A percentile compares a stretch with the other conserved stretches of the same genome.
phyloP scores from a whole-genome alignment of 2,329 filamentous ascomycete species.

The Monilinia fructigena region DNA sequence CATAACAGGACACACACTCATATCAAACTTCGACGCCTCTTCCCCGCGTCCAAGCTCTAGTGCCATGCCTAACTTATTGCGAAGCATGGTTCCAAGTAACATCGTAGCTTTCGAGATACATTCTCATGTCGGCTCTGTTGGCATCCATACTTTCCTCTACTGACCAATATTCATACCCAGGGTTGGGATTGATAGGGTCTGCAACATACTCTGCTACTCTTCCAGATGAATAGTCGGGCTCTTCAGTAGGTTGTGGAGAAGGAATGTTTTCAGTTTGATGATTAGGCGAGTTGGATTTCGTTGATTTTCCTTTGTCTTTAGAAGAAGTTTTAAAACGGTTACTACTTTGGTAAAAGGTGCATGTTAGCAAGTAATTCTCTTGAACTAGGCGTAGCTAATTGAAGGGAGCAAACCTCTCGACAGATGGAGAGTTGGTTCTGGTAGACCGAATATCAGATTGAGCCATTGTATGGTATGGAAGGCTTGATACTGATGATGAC shows the following conservation, averaged over 20 bases:
- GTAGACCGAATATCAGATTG: slow-evolving; percentile 15
- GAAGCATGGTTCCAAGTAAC: slow-evolving; percentile 6
- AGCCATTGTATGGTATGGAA: slow-evolving; percentile 1
- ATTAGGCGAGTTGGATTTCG: slow-evolving; percentile 8
- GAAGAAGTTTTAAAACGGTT: not conserved
- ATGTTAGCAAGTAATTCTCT: not conserved
- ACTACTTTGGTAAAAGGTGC: too few relatives aligned
- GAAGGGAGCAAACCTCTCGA: slow-evolving; percentile 2
- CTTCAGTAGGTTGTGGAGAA: not conserved
- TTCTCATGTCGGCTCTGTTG: slow-evolving; percentile 1
- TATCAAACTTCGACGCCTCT: not conserved
- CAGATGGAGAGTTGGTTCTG: slow-evolving; percentile 6
- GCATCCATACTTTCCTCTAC: slow-evolving; percentile 11
- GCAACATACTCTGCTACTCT: slow-evolving; percentile 5
- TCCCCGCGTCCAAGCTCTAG: too few relatives aligned
- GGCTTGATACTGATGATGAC: not conserved
- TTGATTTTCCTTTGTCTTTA: slow-evolving; percentile 1
- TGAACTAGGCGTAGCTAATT: not conserved
- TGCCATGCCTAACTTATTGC: not conserved
- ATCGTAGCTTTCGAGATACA: slow-evolving; percentile 10
- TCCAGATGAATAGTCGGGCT: not conserved
- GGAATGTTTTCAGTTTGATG: not conserved
- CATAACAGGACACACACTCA: not conserved
- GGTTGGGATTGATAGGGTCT: slow-evolving; percentile 17
- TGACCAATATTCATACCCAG: slow-evolving; percentile 4